Base-by-base conservation (phyloP, 331 rosid species). In the Acacia pycnantha region DNA sequence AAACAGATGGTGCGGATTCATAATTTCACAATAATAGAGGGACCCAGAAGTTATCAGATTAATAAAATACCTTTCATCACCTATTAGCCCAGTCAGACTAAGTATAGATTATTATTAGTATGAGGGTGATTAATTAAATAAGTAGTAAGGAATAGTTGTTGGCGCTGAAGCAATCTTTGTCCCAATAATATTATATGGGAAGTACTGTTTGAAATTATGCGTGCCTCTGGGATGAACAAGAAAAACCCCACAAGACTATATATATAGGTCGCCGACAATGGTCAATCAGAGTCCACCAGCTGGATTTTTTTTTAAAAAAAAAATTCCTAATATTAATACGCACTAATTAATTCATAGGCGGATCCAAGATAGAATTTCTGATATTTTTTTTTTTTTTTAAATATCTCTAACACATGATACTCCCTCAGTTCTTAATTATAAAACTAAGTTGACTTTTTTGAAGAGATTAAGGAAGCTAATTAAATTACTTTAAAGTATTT, bases 221-320 rank as follows among this genome's bases (percentile, higher is more conserved):
- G 73, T 9, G 12, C 9, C 56, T 50, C 2, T 22, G 33, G n/a
- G 54, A 51, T 56, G 65, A 43, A 71, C 22, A 71, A 66, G 41
- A 71, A 46, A 21, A 79, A 22, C 16, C 46, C 16, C 59, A n/a
- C 72, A 76, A 1, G 71, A 35, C 77, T 4, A 31, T n/a, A n/a
- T 29, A 29, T 37, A 29, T 69, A 51, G 79, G 85, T 83, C 76
- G 4, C 41, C 74, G 80, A 77, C 81, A 86, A 8, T 62, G 73
- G 88, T 84, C 93, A 84, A 84, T 84, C 70, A 80, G 33, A 84
- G 87, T 86, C 82, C 70, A 76, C 77, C 86, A 84, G 54, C 82
- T 81, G 73, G 79, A 77, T 56, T 7, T 1, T 77, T 31, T 48
- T 79, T 29, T 29, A 29, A 27, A 27, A 27, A 27, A 27, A 27